Evolutionary conservation across 2,329 filamentous ascomycete genomes (phyloP).

Genomic region (Trichoderma atroviride): DNA sequence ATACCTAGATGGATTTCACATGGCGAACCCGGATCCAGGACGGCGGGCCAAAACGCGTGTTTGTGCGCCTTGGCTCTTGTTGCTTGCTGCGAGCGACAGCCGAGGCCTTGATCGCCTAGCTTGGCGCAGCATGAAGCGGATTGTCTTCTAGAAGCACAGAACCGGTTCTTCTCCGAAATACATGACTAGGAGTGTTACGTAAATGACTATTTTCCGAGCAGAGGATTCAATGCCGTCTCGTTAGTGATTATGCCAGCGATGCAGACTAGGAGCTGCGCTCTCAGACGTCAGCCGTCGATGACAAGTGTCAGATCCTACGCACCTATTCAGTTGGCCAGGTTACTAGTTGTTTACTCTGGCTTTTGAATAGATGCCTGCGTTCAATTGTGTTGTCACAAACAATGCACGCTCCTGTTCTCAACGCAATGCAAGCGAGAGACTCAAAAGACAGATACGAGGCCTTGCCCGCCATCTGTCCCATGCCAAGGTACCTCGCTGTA

Average conservation of each 20-base stretch:
- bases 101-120: not conserved
- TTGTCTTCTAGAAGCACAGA: not conserved
- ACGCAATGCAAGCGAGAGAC: not conserved
- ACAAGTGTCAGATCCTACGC: not conserved
- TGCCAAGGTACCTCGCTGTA: not conserved
- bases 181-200: no score
- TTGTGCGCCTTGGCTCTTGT: not conserved
- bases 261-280: not conserved
- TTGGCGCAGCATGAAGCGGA: not conserved
- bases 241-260: not conserved
- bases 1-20: conserved; percentile 14
- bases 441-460: not conserved
- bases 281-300: not conserved
- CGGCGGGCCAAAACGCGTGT: not conserved
- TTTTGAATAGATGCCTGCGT: not conserved
- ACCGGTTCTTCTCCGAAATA: no score
- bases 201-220: not conserved
- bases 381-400: not conserved
- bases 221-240: not conserved
- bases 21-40: conserved; percentile 1
- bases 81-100: not conserved
- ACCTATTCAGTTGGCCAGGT: not conserved
- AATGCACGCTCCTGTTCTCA: no score
- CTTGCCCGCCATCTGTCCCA: not conserved
- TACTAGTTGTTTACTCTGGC: not conserved